Conservation (phyloP, 148 eudicot species). For the Dysphania ambrosioides region DNA sequence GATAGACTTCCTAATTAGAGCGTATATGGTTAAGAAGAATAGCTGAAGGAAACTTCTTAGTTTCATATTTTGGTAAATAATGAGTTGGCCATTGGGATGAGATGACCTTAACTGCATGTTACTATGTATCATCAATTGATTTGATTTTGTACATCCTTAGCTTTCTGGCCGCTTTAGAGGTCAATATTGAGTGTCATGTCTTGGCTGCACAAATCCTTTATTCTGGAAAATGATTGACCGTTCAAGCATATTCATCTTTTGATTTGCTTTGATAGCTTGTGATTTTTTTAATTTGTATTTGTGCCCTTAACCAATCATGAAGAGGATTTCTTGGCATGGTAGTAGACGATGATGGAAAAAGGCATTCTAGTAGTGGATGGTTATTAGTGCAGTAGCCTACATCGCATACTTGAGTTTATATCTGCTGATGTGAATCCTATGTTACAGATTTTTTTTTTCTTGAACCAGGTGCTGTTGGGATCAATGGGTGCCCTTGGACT, state of each 20-base stretch:
- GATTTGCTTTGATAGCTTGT: no score
- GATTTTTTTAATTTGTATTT: no score
- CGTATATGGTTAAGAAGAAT: neutral
- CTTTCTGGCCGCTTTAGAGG: neutral
- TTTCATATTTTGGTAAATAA: neutral
- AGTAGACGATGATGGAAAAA: neutral
- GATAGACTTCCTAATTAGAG: neutral
- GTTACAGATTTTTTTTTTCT: conserved; percentile 9
- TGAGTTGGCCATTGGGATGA: neutral
- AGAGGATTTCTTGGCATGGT: neutral
- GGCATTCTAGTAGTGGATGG: neutral
- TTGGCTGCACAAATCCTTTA: neutral
- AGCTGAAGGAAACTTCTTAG: neutral
- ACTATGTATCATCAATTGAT: no score
- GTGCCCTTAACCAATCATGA: neutral
- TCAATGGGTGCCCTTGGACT: conserved; percentile 94
- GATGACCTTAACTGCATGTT: neutral
- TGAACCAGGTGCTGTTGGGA: conserved; percentile 81
- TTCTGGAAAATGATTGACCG: neutral
- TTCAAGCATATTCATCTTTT: no score
- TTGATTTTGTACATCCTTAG: neutral
- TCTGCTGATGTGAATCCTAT: neutral
- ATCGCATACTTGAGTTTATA: neutral
- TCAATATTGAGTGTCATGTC: neutral
- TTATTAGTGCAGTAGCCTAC: no score